A percentile compares a stretch with the other conserved stretches of the same genome.
phyloP scores from a whole-genome alignment of 106 monocot species.

The Dioscorea dumetorum region DNA sequence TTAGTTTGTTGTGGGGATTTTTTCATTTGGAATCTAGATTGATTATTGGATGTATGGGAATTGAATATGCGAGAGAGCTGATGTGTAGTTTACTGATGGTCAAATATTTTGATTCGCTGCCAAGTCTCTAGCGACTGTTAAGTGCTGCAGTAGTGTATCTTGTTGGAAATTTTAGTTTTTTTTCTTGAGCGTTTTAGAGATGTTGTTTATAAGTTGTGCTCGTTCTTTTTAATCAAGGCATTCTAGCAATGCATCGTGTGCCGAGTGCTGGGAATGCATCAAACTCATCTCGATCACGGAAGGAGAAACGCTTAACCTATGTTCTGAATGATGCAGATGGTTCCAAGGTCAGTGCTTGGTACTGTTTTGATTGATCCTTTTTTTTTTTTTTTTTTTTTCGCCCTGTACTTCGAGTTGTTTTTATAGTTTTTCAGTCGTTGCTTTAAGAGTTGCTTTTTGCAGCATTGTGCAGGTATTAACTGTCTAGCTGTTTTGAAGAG shows the following conservation, averaged over 20 bases:
- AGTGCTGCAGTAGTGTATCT: too few species aligned
- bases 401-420: not conserved
- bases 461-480: constrained; percentile 97
- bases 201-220: too few species aligned
- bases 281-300: constrained; percentile 79
- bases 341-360: constrained; percentile 43
- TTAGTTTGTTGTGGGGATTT: too few species aligned
- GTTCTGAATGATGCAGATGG: constrained; percentile 90
- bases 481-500: constrained; percentile 67
- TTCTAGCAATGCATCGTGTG: constrained; percentile 80
- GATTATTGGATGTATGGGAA: too few species aligned
- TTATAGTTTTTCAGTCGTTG: not conserved
- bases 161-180: too few species aligned
- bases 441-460: constrained; percentile 11
- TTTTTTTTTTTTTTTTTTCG: too few species aligned
- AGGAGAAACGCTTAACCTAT: constrained; percentile 91
- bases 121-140: too few species aligned
- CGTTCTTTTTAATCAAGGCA: not conserved
- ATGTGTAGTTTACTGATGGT: too few species aligned
- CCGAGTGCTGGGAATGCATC: constrained; percentile 74
- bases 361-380: not conserved
- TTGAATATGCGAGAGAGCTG: too few species aligned
- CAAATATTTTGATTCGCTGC: too few species aligned
- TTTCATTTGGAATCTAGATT: too few species aligned
- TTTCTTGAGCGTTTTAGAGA: too few species aligned